Conservation (phyloP, 352 stramenopile genomes). For the Pythium biforme region DNA sequence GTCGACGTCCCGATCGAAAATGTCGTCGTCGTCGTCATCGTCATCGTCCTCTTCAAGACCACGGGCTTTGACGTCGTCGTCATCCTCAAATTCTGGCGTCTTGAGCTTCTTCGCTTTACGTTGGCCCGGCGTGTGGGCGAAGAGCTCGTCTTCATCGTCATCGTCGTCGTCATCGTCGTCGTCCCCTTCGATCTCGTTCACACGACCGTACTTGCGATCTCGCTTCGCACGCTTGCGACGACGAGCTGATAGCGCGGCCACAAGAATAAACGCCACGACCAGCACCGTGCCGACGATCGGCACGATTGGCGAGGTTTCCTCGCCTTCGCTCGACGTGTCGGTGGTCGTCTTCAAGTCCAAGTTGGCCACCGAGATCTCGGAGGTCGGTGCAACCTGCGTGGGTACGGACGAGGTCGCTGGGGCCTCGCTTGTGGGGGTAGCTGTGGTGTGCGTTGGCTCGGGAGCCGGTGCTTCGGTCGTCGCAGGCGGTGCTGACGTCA, state of each 20-base stretch:
- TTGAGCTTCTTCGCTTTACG: constrained; percentile 38
- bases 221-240: constrained; percentile 51
- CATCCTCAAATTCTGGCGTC: constrained; percentile 29
- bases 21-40: constrained; percentile 71
- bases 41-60: constrained; percentile 35
- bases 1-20: constrained; percentile 52
- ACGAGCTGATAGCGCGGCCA: constrained; percentile 60
- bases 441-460: neutral
- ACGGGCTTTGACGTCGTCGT: constrained; percentile 44
- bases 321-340: constrained; percentile 9
- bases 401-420: constrained; percentile 3
- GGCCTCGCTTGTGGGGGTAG: neutral
- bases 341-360: constrained; percentile 2
- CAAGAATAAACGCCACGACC: constrained; percentile 67
- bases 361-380: neutral
- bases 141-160: constrained; percentile 58
- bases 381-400: neutral
- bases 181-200: constrained; percentile 40
- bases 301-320: constrained; percentile 62
- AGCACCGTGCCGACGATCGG: constrained; percentile 67
- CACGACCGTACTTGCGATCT: constrained; percentile 61
- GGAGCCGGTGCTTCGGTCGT: constrained; percentile 14
- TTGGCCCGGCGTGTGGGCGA: constrained; percentile 21
- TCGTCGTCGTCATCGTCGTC: constrained; percentile 65
- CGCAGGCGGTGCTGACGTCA: neutral